These are phyloP conservation scores for Suillus cothurnatus DNA, from an alignment of 768 basidiomycete genomes.

Conservation along the genomic window DNA sequence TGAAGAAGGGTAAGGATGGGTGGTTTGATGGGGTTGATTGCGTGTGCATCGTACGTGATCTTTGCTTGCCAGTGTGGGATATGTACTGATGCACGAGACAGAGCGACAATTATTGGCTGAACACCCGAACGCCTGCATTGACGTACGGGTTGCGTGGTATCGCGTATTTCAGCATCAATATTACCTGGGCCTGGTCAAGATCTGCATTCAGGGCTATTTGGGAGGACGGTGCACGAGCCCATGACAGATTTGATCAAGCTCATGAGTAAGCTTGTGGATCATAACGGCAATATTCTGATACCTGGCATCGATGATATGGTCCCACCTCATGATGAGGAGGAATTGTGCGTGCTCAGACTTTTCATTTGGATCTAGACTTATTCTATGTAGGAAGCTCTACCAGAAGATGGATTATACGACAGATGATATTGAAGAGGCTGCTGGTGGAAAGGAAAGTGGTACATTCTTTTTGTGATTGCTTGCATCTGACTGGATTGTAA, in stretches of 20 bases:
- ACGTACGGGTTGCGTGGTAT: conserved; percentile 89
- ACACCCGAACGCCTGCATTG: neutral
- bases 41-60: conserved; percentile 79
- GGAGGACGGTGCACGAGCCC: conserved; percentile 81
- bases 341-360: conserved; percentile 48
- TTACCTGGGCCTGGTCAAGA: conserved; percentile 87
- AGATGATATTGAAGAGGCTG: conserved; percentile 72
- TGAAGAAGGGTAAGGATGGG: conserved; percentile 57
- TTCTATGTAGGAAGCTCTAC: conserved; percentile 58
- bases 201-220: conserved; percentile 89
- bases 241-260: conserved; percentile 91
- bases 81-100: conserved; percentile 26
- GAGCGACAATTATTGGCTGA: conserved; percentile 94
- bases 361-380: conserved; percentile 8
- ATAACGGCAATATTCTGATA: conserved; percentile 80
- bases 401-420: conserved; percentile 72
- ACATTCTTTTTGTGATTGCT: neutral
- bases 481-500: neutral
- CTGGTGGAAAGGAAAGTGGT: conserved; percentile 56
- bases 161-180: conserved; percentile 79
- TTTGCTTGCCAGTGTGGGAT: neutral
- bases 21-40: conserved; percentile 91
- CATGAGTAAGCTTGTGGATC: conserved; percentile 83
- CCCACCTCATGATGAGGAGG: conserved; percentile 67
- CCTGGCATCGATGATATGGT: conserved; percentile 91